Percentiles rank a stretch among this genome's conserved stretches.
These are phyloP conservation scores for Monilinia fructigena DNA, from an alignment of 2,329 filamentous ascomycete species.

Conservation along the genomic window DNA sequence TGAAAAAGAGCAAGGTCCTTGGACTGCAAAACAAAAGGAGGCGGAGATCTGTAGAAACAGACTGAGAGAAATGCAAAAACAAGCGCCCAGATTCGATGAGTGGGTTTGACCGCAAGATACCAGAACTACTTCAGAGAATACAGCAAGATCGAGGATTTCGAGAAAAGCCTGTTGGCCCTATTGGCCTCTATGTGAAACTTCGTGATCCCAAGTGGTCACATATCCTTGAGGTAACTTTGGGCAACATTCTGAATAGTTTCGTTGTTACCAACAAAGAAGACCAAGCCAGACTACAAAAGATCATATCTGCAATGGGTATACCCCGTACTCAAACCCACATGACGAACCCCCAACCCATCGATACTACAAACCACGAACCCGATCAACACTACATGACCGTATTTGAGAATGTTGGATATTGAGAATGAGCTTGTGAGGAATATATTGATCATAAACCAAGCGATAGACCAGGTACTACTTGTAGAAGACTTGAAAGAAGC, in stretches of 20 bases:
- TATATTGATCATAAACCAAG: conserved; percentile 77
- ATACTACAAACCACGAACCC: conserved; percentile 70
- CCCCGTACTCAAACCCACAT: conserved; percentile 49
- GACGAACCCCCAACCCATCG: conserved; percentile 54
- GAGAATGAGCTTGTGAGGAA: conserved; percentile 76
- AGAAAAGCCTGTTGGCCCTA: conserved; percentile 74
- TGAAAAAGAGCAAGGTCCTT: conserved; percentile 40
- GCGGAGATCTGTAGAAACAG: conserved; percentile 51
- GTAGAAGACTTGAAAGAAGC: conserved; percentile 68
- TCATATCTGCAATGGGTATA: conserved; percentile 59
- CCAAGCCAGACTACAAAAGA: conserved; percentile 60
- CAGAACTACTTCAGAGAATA: conserved; percentile 65
- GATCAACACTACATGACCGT: conserved; percentile 72
- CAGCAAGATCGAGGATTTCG: conserved; percentile 66
- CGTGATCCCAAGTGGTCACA: conserved; percentile 78
- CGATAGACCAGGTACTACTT: conserved; percentile 81
- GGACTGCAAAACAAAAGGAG: conserved; percentile 52
- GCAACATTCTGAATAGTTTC: conserved; percentile 70
- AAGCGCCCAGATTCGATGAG: conserved; percentile 60
- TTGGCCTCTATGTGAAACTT: conserved; percentile 76
- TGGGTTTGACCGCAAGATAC: conserved; percentile 64
- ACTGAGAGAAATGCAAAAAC: conserved; percentile 51
- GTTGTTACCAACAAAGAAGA: conserved; percentile 78
- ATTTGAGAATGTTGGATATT: conserved; percentile 74
- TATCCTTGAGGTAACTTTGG: conserved; percentile 75